phyloP scores from a whole-genome alignment of 495 filamentous ascomycete species.

The Trichoderma asperelloides region DNA sequence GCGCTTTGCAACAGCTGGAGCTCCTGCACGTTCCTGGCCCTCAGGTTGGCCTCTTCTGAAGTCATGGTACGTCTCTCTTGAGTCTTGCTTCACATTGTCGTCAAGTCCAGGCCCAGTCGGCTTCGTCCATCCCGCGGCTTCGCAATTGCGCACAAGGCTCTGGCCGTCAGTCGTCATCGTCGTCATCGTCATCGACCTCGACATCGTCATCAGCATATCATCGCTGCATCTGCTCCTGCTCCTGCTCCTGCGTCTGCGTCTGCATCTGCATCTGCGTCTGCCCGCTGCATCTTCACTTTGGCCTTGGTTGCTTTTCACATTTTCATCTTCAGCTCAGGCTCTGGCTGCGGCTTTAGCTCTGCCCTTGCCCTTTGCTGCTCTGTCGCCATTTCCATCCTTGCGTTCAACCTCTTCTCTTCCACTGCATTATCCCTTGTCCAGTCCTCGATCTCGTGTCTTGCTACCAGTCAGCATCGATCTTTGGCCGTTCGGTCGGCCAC shows the following conservation, averaged over 20 bases:
- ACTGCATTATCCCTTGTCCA: not conserved
- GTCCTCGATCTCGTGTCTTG: not conserved
- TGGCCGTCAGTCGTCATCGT: not conserved
- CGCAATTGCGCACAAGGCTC: not conserved
- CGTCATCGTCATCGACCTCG: not conserved
- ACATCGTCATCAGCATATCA: not conserved
- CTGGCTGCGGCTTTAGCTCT: not conserved
- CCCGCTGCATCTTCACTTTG: not conserved
- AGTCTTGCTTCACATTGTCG: not conserved
- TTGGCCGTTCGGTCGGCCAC: not conserved
- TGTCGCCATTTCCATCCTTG: not conserved
- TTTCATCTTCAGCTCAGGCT: not conserved
- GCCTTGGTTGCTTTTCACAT: not conserved
- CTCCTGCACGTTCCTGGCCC: conserved; percentile 5
- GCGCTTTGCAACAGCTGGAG: not conserved
- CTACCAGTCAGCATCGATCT: not conserved
- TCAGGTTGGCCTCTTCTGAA: not conserved
- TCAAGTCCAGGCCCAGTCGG: not conserved
- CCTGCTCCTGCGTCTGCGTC: not conserved
- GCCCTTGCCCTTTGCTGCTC: not conserved
- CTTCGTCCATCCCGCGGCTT: not conserved
- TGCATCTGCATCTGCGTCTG: not conserved
- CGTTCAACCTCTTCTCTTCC: not conserved
- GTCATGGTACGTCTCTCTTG: conserved; percentile 1
- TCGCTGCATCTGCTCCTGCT: not conserved